These are phyloP conservation scores for Xerocomus cyaneibrunnescens DNA, from an alignment of 1,284 basidiomycete genomes.

Conservation along the genomic window DNA sequence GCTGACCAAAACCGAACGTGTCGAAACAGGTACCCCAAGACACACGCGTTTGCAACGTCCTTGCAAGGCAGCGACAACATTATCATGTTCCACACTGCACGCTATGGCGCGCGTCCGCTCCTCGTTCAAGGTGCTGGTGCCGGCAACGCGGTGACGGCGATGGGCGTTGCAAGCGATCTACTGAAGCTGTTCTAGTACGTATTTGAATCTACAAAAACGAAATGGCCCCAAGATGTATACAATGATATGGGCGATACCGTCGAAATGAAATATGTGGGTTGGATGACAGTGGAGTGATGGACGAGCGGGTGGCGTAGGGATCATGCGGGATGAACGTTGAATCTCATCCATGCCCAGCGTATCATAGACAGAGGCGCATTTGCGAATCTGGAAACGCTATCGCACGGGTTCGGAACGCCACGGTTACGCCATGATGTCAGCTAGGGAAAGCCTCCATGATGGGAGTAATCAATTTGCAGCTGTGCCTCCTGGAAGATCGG, in stretches of 20 bases:
- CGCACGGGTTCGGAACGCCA: slow-evolving; percentile 7
- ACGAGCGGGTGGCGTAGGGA: slow-evolving; percentile 10
- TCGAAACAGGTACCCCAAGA: slow-evolving; percentile 70
- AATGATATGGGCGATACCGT: background rate
- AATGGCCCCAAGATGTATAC: slow-evolving; percentile 11
- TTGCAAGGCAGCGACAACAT: slow-evolving; percentile 98
- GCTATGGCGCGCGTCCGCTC: slow-evolving; percentile 82
- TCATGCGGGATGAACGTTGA: background rate
- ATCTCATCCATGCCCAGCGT: background rate
- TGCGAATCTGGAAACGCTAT: background rate
- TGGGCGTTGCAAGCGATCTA: slow-evolving; percentile 91
- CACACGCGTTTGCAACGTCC: slow-evolving; percentile 94
- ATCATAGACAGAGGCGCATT: background rate
- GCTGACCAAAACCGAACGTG: slow-evolving; percentile 4
- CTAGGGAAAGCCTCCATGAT: background rate
- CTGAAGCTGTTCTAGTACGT: slow-evolving; percentile 51
- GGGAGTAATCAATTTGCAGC: slow-evolving; percentile 4
- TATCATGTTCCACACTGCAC: slow-evolving; percentile 92
- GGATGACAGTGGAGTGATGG: background rate
- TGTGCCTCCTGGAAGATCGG: slow-evolving; percentile 7
- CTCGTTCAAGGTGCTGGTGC: slow-evolving; percentile 96
- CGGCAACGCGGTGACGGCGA: slow-evolving; percentile 95
- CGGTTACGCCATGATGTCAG: background rate
- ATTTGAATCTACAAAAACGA: background rate
- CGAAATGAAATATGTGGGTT: slow-evolving; percentile 8